Evolutionary conservation across 2,329 filamentous ascomycete genomes (phyloP), one percentile per base, ranked within the genome.

Genomic region (Aspergillus pseudoglaucus): DNA sequence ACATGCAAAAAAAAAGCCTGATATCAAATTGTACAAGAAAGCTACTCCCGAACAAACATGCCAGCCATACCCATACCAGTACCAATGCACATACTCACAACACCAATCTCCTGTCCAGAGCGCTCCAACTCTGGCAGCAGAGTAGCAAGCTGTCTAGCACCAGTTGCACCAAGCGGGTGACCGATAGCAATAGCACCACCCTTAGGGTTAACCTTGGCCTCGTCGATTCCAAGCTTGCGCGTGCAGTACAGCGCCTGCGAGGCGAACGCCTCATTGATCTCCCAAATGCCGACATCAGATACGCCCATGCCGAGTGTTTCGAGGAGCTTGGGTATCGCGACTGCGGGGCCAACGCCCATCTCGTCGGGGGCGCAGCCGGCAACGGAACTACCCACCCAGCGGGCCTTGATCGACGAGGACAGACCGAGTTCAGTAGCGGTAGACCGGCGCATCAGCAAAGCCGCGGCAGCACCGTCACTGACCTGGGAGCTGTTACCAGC

Each of bases 221-320:
- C 73, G 53, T 84, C 79, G 67, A 83, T 46, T 62, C 81, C 61
- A 10, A 76, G 61, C 69, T 91, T 81, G 61, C 89, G 78, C 47
- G 86, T 74, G 73, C 90, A 95, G 80, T 96, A 97, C 25, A 96
- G 90, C 1, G 89, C 90, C 93, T 97, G 97, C 45, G 87, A 93
- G 17, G 90, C 91, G 62, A 98, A 98, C 1, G 93, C 93, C 79
- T 98, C 93, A 75, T 98, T 98, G 65, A 98, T 73, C 79, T 97
- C 93, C 59, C 91, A 78, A 32, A 97, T 79, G 64, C 98, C 93
- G 53, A 93, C 81, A 60, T 97, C 91, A 50, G 84, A 80, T 46
- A 95, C 75, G 20, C 78, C 81, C 52, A 98, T 72, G 71, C 85
- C 82, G 78, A 85, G 83, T 73, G 93, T 85, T 63, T 72, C 72